These are phyloP conservation scores for Giardia duodenalis DNA, from an alignment of 208 protist species.

Conservation along the genomic window DNA sequence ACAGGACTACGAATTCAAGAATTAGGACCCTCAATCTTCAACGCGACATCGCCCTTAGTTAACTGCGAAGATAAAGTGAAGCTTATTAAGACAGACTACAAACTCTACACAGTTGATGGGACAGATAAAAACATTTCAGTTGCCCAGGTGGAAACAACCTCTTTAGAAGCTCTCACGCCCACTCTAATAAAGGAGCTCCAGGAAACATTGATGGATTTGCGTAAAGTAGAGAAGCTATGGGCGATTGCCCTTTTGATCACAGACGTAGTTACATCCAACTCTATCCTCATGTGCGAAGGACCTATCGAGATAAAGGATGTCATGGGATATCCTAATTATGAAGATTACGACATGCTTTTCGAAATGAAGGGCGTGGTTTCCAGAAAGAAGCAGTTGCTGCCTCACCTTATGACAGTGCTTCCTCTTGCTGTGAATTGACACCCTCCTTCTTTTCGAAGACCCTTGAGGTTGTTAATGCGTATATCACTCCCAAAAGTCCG, in stretches of 20 bases:
- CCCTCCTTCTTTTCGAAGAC: no score
- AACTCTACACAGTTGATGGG: neutral
- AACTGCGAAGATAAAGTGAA: neutral
- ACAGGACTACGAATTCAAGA: neutral
- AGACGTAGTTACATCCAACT: neutral
- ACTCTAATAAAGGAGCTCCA: neutral
- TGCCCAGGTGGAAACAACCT: neutral
- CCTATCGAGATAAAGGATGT: neutral
- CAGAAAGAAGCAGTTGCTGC: slow-evolving; percentile 22
- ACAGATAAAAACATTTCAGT: neutral
- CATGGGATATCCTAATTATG: neutral
- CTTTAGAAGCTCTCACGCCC: neutral
- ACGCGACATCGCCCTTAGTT: neutral
- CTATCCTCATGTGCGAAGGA: neutral
- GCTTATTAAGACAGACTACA: neutral
- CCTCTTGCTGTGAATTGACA: no score
- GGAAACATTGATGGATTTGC: neutral
- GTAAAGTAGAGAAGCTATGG: neutral
- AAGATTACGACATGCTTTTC: neutral
- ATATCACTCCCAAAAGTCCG: no score
- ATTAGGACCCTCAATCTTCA: neutral
- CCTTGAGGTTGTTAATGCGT: no score
- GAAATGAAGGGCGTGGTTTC: neutral
- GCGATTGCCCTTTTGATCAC: neutral
- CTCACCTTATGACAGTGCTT: neutral